Evolutionary conservation across 208 protist species (phyloP).

Genomic region (Acanthamoeba sp.): DNA sequence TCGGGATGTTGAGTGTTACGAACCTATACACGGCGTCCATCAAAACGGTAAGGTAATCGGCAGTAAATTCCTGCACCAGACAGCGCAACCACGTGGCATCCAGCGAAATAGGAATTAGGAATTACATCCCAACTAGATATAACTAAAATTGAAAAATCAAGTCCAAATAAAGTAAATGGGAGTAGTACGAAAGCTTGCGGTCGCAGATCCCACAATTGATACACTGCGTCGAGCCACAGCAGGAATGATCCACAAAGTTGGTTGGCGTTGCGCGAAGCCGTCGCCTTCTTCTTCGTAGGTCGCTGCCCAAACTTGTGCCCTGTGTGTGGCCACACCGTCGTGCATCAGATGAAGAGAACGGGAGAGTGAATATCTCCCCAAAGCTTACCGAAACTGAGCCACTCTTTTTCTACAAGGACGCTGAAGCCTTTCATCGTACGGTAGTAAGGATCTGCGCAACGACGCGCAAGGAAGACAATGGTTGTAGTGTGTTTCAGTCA

Average conservation of each 20-base stretch:
- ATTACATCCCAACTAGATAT: too few relatives aligned
- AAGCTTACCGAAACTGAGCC: constrained; percentile 89
- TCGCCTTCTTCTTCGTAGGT: constrained; percentile 31
- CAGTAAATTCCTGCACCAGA: constrained; percentile 6
- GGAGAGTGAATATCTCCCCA: neutral
- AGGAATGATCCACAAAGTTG: neutral
- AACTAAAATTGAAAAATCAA: too few relatives aligned
- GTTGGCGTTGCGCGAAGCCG: neutral
- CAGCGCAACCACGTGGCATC: too few relatives aligned
- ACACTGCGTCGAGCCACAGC: constrained; percentile 9
- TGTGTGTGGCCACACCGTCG: neutral
- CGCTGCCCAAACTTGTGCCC: constrained; percentile 22
- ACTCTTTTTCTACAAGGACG: constrained; percentile 94
- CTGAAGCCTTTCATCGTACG: constrained; percentile 94
- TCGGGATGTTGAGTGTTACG: neutral
- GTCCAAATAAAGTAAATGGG: too few relatives aligned
- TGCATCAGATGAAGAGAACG: neutral
- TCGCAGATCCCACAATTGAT: neutral
- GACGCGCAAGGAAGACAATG: neutral
- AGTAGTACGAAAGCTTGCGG: constrained; percentile 4
- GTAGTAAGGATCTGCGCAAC: constrained; percentile 92
- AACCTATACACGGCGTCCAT: constrained; percentile 47
- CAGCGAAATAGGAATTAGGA: too few relatives aligned
- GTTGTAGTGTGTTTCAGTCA: too few relatives aligned
- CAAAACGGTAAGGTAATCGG: constrained; percentile 13